Conservation (phyloP, 2,329 filamentous ascomycete species). For the Zopfia rhizophila region DNA sequence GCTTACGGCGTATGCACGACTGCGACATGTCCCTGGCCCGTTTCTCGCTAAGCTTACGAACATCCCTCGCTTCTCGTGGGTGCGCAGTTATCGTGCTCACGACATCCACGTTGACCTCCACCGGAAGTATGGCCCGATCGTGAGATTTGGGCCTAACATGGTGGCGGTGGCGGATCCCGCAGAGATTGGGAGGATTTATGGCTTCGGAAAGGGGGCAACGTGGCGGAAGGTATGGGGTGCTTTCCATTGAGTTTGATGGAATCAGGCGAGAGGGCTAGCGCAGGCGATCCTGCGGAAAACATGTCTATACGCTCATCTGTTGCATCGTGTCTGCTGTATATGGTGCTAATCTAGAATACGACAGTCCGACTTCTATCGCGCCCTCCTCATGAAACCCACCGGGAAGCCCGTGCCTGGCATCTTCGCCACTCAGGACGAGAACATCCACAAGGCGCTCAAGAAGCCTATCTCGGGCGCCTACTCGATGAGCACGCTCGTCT, state of each 20-base stretch:
- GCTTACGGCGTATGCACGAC: too few relatives aligned
- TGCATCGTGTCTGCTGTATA: background rate
- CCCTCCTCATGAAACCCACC: conserved; percentile 14
- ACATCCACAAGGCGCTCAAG: conserved; percentile 52
- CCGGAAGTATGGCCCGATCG: background rate
- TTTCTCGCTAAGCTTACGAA: background rate
- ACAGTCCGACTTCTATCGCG: conserved; percentile 43
- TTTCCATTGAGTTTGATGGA: too few relatives aligned
- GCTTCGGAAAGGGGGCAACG: background rate
- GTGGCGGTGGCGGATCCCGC: background rate
- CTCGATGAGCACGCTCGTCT: conserved; percentile 50
- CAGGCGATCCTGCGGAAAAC: too few relatives aligned
- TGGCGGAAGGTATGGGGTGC: background rate
- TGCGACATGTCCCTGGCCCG: background rate
- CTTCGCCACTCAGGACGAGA: conserved; percentile 52
- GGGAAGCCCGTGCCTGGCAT: conserved; percentile 26
- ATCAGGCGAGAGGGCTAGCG: too few relatives aligned
- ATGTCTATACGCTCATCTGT: too few relatives aligned
- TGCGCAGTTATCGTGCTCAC: background rate
- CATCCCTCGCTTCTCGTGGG: background rate
- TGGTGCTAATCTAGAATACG: background rate
- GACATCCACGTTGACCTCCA: background rate
- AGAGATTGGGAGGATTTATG: conserved; percentile 1
- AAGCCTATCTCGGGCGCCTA: conserved; percentile 51
- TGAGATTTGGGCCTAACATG: background rate